A percentile compares a stretch with the other conserved stretches of the same genome.
phyloP scores from a whole-genome alignment of 495 filamentous ascomycete genomes.

The Penicillium odoratum region DNA sequence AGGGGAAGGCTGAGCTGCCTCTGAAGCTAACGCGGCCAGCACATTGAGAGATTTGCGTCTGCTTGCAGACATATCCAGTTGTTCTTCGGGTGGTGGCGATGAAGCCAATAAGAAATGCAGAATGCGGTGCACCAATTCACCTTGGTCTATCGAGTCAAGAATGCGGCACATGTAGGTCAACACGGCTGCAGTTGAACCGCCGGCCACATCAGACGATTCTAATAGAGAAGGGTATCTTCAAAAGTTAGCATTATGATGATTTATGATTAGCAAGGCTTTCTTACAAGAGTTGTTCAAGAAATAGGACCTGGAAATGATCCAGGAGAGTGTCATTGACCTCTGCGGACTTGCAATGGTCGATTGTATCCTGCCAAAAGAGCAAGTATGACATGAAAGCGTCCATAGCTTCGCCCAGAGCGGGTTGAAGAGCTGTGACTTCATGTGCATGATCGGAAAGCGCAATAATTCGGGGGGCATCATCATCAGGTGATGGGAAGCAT shows the following conservation, averaged over 20 bases:
- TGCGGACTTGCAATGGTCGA: conserved; percentile 88
- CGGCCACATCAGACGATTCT: conserved; percentile 94
- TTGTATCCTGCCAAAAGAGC: conserved; percentile 95
- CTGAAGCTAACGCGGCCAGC: conserved; percentile 69
- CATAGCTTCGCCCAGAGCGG: conserved; percentile 70
- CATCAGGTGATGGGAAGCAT: conserved; percentile 44
- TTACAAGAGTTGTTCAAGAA: conserved; percentile 91
- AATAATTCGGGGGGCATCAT: conserved; percentile 76
- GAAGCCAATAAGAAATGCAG: conserved; percentile 89
- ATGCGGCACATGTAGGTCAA: conserved; percentile 91
- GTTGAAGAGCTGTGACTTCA: conserved; percentile 43
- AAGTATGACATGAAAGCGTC: conserved; percentile 94
- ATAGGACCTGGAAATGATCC: conserved; percentile 96
- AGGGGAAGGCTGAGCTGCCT: conserved; percentile 69
- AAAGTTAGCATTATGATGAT: neutral
- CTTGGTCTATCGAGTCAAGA: conserved; percentile 84
- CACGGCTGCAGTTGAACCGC: conserved; percentile 93
- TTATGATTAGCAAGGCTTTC: conserved; percentile 17
- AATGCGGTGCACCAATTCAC: conserved; percentile 88
- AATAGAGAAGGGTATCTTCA: conserved; percentile 88
- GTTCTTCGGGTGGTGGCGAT: conserved; percentile 53
- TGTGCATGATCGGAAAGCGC: conserved; percentile 76
- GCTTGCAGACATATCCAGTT: conserved; percentile 58
- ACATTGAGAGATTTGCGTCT: conserved; percentile 87
- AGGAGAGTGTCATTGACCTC: conserved; percentile 91